Evolutionary conservation across 495 filamentous ascomycete species (phyloP).

Genomic region (Saxophila tyrrhenica): DNA sequence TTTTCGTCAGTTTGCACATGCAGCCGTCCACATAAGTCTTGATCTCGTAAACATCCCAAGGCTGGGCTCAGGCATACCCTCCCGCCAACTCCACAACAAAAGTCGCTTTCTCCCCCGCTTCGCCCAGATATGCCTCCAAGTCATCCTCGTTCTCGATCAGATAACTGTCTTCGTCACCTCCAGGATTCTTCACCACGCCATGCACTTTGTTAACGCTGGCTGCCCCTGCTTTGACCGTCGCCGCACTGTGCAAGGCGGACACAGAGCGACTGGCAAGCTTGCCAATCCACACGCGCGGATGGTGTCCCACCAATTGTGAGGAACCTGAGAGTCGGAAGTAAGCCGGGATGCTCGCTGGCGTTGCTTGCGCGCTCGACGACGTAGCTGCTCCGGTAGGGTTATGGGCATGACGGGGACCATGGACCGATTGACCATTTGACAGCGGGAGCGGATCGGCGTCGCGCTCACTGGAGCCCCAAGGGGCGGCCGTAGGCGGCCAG

Average conservation of each 20-base stretch:
- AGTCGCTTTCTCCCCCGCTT: conserved; percentile 51
- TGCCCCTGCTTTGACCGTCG: conserved; percentile 41
- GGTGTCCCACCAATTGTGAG: conserved; percentile 35
- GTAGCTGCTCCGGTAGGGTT: conserved; percentile 31
- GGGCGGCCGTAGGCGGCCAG: conserved; percentile 38
- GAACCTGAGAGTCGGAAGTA: conserved; percentile 54
- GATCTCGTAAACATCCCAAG: no score
- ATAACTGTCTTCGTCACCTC: conserved; percentile 45
- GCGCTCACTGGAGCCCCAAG: not conserved
- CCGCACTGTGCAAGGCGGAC: conserved; percentile 43
- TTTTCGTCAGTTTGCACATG: no score
- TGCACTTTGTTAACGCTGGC: conserved; percentile 49
- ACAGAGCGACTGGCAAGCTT: conserved; percentile 46
- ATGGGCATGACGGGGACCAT: conserved; percentile 29
- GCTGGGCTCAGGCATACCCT: conserved; percentile 12
- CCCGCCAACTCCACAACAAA: conserved; percentile 42
- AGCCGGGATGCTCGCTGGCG: conserved; percentile 36
- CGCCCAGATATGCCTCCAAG: conserved; percentile 54
- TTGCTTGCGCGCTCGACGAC: conserved; percentile 15
- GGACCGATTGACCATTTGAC: not conserved
- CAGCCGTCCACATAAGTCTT: no score
- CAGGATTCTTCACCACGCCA: conserved; percentile 50
- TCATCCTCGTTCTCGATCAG: conserved; percentile 58
- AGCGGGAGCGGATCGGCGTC: not conserved
- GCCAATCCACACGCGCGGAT: conserved; percentile 49